Percentiles rank a stretch among this genome's conserved stretches.
Evolutionary conservation across 1,139 yeast species (phyloP).

Genomic region (Wickerhamomyces sp.): DNA sequence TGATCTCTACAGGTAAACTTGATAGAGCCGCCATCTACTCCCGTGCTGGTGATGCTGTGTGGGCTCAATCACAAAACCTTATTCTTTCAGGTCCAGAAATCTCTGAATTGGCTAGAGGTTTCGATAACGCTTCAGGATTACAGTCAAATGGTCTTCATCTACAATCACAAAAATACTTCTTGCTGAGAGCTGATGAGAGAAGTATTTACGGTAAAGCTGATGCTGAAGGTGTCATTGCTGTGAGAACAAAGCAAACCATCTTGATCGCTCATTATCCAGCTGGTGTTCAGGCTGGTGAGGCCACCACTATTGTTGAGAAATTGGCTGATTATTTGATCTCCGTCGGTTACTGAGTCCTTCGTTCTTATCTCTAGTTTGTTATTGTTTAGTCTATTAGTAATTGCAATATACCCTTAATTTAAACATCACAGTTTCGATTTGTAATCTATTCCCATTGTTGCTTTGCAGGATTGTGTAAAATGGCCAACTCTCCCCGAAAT

Average conservation of each 20-base stretch:
- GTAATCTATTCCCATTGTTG: too few relatives aligned
- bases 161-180: slow-evolving; percentile 81
- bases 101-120: slow-evolving; percentile 69
- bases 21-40: slow-evolving; percentile 93
- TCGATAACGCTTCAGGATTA: slow-evolving; percentile 68
- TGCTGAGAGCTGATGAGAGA: slow-evolving; percentile 86
- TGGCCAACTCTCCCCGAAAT: too few relatives aligned
- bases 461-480: too few relatives aligned
- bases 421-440: too few relatives aligned
- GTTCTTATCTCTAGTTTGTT: too few relatives aligned
- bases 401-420: too few relatives aligned
- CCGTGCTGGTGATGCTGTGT: slow-evolving; percentile 87
- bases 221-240: slow-evolving; percentile 83
- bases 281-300: slow-evolving; percentile 90
- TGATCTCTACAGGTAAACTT: slow-evolving; percentile 77
- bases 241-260: slow-evolving; percentile 90
- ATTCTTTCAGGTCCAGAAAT: slow-evolving; percentile 69
- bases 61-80: slow-evolving; percentile 84
- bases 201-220: slow-evolving; percentile 90
- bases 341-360: slow-evolving; percentile 57
- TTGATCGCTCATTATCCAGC: slow-evolving; percentile 92
- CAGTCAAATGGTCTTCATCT: slow-evolving; percentile 85
- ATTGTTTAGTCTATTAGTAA: too few relatives aligned
- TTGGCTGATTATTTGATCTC: slow-evolving; percentile 91
- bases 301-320: slow-evolving; percentile 89